A percentile compares a stretch with the other conserved stretches of the same genome.
Conservation (phyloP, 83 land plant species). For the Picea abies region DNA sequence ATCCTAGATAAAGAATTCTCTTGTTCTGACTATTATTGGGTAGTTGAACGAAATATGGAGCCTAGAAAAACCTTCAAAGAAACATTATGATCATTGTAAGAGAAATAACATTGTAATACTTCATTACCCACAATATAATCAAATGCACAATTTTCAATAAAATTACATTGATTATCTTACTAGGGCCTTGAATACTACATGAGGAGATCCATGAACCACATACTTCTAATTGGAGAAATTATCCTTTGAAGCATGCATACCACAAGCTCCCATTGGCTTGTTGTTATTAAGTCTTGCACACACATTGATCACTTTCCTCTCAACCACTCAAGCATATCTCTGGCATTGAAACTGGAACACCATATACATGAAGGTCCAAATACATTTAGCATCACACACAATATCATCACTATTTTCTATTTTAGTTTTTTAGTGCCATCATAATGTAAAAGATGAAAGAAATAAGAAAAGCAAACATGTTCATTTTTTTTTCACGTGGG, state of each 20-base stretch:
- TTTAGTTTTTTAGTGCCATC: too few species aligned
- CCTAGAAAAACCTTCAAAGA: conserved; percentile 68
- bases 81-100: conserved; percentile 54
- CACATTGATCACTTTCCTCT: conserved; percentile 67
- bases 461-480: too few species aligned
- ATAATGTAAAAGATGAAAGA: too few species aligned
- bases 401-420: not conserved
- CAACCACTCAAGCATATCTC: conserved; percentile 53
- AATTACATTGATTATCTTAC: conserved; percentile 19
- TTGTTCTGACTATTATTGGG: conserved; percentile 24
- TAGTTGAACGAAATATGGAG: conserved; percentile 62
- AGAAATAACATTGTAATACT: too few species aligned
- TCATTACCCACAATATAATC: too few species aligned
- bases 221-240: conserved; percentile 41
- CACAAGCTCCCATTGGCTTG: conserved; percentile 80
- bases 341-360: conserved; percentile 54
- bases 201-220: conserved; percentile 40
- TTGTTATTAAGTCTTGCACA: conserved; percentile 73
- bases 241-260: conserved; percentile 67
- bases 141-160: too few species aligned
- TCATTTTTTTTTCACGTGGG: conserved; percentile 39
- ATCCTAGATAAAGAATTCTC: conserved; percentile 46
- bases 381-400: not conserved
- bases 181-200: conserved; percentile 50
- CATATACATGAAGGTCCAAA: not conserved